Conservation (phyloP, 148 eudicot species). For the Vaccinium vitisidaea region DNA sequence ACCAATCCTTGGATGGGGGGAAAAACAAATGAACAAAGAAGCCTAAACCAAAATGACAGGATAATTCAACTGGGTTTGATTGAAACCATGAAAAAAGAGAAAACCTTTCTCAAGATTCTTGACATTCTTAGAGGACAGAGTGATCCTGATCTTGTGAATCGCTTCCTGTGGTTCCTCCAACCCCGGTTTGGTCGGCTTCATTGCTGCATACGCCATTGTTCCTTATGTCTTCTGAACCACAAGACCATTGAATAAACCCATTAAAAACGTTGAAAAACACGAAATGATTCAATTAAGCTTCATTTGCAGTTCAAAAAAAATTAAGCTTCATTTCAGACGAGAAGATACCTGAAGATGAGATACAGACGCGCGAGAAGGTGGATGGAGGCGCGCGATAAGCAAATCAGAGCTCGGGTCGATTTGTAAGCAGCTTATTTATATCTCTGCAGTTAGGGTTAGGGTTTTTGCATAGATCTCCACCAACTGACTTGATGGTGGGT, state of each 20-base stretch:
- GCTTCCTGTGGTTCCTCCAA: conserved; percentile 73
- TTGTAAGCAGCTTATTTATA: background rate
- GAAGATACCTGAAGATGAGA: background rate
- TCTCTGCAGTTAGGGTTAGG: background rate
- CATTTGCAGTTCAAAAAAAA: no score
- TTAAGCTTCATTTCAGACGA: background rate
- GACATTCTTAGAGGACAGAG: conserved; percentile 88
- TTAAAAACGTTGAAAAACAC: background rate
- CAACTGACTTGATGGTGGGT: background rate
- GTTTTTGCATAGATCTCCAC: background rate
- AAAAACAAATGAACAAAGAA: background rate
- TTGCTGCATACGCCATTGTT: conserved; percentile 62
- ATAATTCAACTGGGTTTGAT: background rate
- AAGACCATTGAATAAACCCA: background rate
- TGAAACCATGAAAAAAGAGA: background rate
- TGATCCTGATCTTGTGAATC: conserved; percentile 86
- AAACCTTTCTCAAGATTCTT: conserved; percentile 95
- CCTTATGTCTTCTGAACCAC: conserved; percentile 6
- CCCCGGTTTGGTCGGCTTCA: conserved; percentile 76
- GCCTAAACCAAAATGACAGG: background rate
- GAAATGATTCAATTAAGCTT: background rate
- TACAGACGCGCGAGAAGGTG: background rate
- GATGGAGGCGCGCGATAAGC: background rate
- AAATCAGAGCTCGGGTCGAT: background rate
- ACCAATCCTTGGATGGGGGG: background rate